Percentiles rank a stretch among this genome's conserved stretches.
phyloP scores from a whole-genome alignment of 1,139 yeast species.

The Yamadazyma dendronema region DNA sequence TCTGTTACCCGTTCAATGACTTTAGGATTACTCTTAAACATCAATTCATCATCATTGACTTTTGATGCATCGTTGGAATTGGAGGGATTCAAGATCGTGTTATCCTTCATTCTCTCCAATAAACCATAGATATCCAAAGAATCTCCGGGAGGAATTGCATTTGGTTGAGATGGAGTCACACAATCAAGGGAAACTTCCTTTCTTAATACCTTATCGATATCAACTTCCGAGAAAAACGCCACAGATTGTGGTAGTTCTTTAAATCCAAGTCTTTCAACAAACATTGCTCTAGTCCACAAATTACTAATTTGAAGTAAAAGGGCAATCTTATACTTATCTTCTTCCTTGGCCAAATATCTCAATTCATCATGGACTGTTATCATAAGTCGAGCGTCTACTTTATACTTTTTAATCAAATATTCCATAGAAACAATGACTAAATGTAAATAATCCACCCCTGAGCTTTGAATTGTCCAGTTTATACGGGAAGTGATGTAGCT shows the following conservation, averaged over 20 bases:
- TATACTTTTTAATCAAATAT: conserved; percentile 62
- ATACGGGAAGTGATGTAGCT: conserved; percentile 86
- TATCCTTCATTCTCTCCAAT: conserved; percentile 27
- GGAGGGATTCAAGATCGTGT: conserved; percentile 16
- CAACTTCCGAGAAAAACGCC: conserved; percentile 94
- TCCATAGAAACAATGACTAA: conserved; percentile 85
- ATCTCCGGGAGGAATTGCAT: conserved; percentile 76
- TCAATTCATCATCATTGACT: conserved; percentile 11
- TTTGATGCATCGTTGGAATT: conserved; percentile 10
- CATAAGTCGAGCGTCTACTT: conserved; percentile 73
- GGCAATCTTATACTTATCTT: conserved; percentile 74
- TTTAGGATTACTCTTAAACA: conserved; percentile 22
- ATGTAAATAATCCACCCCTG: conserved; percentile 96
- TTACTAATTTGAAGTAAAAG: conserved; percentile 85
- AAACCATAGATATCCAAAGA: conserved; percentile 60
- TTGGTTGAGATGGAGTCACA: conserved; percentile 82
- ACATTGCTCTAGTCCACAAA: conserved; percentile 95
- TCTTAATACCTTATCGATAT: conserved; percentile 80
- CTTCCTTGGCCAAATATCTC: conserved; percentile 71
- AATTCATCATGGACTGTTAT: conserved; percentile 96
- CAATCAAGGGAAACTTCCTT: conserved; percentile 90
- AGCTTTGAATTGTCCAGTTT: conserved; percentile 97
- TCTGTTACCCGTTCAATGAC: conserved; percentile 24
- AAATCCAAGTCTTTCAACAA: conserved; percentile 89
- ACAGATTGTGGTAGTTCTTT: conserved; percentile 89